phyloP scores from a whole-genome alignment of 257 asterid genomes.

The Coffea canephora region DNA sequence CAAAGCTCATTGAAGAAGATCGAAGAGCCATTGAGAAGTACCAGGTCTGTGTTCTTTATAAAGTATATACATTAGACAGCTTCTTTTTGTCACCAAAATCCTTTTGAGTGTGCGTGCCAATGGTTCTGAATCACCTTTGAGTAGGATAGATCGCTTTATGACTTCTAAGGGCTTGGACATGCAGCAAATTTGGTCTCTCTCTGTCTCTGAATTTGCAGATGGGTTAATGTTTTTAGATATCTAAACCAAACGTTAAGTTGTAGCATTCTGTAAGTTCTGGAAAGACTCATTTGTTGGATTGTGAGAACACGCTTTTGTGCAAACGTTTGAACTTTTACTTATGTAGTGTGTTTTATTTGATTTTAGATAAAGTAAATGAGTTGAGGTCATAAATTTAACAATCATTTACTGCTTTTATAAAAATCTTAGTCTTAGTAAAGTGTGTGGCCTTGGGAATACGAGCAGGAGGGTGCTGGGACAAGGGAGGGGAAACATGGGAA shows the following conservation, averaged over 20 bases:
- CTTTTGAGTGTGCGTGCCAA: not conserved
- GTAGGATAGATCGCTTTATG: not conserved
- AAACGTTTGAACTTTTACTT: not conserved
- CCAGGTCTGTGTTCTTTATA: constrained; percentile 55
- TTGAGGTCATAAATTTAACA: no score
- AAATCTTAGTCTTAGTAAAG: not conserved
- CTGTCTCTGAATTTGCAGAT: not conserved
- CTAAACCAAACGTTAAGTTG: not conserved
- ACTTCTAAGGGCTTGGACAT: not conserved
- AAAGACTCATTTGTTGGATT: not conserved
- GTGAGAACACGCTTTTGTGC: no score
- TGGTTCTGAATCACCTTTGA: not conserved
- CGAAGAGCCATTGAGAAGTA: constrained; percentile 79
- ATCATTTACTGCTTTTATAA: not conserved
- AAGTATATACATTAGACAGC: constrained; percentile 11
- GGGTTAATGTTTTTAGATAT: not conserved
- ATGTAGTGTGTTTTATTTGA: not conserved
- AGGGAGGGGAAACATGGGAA: no score
- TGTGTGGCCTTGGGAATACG: not conserved
- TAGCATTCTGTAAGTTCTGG: not conserved
- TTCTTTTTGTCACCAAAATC: not conserved
- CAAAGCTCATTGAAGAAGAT: constrained; percentile 86
- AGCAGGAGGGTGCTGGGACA: not conserved
- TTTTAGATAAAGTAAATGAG: no score
- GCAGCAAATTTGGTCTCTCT: not conserved